Conservation (phyloP, 2,329 filamentous ascomycete genomes). For the Fusarium incarnatum region DNA sequence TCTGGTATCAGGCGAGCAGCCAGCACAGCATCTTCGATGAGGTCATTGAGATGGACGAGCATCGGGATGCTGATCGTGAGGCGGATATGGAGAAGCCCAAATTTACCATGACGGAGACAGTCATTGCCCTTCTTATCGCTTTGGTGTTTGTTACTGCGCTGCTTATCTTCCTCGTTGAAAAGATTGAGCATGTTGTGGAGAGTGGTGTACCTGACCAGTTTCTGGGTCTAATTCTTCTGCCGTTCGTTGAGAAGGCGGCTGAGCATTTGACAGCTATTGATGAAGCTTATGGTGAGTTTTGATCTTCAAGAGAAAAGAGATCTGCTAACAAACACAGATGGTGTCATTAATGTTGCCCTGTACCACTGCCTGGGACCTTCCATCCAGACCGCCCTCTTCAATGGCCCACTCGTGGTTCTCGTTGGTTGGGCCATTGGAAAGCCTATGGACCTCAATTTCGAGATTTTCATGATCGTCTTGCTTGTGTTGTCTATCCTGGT, state of each 20-base stretch:
- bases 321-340: slow-evolving; percentile 53
- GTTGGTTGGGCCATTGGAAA: slow-evolving; percentile 76
- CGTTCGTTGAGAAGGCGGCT: slow-evolving; percentile 76
- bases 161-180: slow-evolving; percentile 74
- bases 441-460: slow-evolving; percentile 77
- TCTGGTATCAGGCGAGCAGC: slow-evolving; percentile 72
- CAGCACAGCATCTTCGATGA: slow-evolving; percentile 72
- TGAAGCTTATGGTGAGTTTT: slow-evolving; percentile 67
- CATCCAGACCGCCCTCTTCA: slow-evolving; percentile 81
- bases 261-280: slow-evolving; percentile 78
- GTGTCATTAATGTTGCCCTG: slow-evolving; percentile 75
- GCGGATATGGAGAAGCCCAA: slow-evolving; percentile 69
- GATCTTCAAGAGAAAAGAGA: rapidly evolving
- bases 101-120: slow-evolving; percentile 72
- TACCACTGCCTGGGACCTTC: slow-evolving; percentile 79
- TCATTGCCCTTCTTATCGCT: slow-evolving; percentile 68
- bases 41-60: slow-evolving; percentile 63
- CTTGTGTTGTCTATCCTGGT: slow-evolving; percentile 80
- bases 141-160: slow-evolving; percentile 71
- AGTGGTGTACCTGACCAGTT: slow-evolving; percentile 50
- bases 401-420: slow-evolving; percentile 77
- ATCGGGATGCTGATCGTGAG: slow-evolving; percentile 67
- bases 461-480: slow-evolving; percentile 79
- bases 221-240: slow-evolving; percentile 70
- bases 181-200: slow-evolving; percentile 66